These are phyloP conservation scores for Hordeum pubiflorum DNA, from an alignment of 202 grass and related monocot genomes.

Conservation along the genomic window DNA sequence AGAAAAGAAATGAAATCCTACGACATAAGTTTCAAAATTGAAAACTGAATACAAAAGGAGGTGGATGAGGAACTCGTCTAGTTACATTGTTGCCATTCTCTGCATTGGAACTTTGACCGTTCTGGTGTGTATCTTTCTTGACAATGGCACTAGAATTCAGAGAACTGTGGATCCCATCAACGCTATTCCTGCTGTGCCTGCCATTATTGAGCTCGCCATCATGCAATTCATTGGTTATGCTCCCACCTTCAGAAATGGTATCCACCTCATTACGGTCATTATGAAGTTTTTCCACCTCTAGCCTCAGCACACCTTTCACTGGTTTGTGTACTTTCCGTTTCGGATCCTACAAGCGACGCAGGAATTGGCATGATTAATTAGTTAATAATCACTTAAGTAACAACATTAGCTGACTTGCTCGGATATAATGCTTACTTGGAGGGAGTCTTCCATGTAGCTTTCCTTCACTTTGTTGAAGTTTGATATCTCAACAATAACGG, in stretches of 20 bases:
- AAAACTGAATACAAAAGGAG: slow-evolving; percentile 23
- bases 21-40: neutral
- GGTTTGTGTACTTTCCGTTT: slow-evolving; percentile 99
- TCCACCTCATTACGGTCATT: slow-evolving; percentile 47
- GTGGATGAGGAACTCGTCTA: slow-evolving; percentile 14
- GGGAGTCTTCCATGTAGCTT: slow-evolving; percentile 90
- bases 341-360: slow-evolving; percentile 57
- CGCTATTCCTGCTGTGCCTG: slow-evolving; percentile 46
- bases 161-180: slow-evolving; percentile 52
- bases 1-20: neutral
- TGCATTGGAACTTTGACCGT: slow-evolving; percentile 32
- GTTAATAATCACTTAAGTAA: neutral
- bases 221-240: slow-evolving; percentile 67
- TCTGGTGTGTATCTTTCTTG: slow-evolving; percentile 42
- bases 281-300: slow-evolving; percentile 95
- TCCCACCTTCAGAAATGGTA: slow-evolving; percentile 86
- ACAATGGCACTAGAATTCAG: slow-evolving; percentile 39
- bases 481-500: slow-evolving; percentile 90
- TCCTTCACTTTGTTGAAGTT: slow-evolving; percentile 99
- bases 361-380: slow-evolving; percentile 16
- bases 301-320: slow-evolving; percentile 79
- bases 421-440: slow-evolving; percentile 60
- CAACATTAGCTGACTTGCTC: slow-evolving; percentile 12
- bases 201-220: slow-evolving; percentile 56
- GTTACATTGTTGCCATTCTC: slow-evolving; percentile 73